Percentiles rank a stretch among this genome's conserved stretches.
These are phyloP conservation scores for Mycena sp. DNA, from an alignment of 1,284 basidiomycete genomes.

Conservation along the genomic window DNA sequence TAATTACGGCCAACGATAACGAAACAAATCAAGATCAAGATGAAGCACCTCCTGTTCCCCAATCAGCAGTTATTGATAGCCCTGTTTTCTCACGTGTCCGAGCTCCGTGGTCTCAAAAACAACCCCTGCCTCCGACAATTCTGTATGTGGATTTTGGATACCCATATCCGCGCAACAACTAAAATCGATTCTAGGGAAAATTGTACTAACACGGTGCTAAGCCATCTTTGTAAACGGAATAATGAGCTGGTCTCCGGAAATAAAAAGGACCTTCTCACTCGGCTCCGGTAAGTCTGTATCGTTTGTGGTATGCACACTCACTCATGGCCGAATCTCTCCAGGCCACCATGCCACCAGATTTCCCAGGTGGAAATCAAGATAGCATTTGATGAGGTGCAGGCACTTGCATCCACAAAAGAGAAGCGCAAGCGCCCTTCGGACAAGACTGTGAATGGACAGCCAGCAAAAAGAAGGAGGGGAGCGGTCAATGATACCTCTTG, in stretches of 20 bases:
- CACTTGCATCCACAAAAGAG: neutral
- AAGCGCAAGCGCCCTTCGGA: neutral
- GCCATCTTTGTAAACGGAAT: neutral
- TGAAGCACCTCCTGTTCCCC: too few relatives aligned
- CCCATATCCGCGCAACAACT: neutral
- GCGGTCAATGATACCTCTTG: neutral
- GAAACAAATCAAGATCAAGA: too few relatives aligned
- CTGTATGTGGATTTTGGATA: too few relatives aligned
- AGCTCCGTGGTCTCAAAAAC: too few relatives aligned
- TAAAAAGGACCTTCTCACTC: neutral
- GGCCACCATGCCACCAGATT: neutral
- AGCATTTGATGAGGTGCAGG: neutral
- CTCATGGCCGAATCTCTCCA: neutral
- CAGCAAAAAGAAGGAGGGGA: neutral
- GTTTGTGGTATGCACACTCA: neutral
- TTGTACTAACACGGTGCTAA: neutral
- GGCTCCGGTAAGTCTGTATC: neutral
- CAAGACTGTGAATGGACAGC: too few relatives aligned
- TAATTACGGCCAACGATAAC: too few relatives aligned
- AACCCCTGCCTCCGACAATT: too few relatives aligned
- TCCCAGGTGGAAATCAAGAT: neutral
- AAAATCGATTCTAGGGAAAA: neutral
- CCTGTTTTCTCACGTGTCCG: too few relatives aligned
- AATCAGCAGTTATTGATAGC: too few relatives aligned
- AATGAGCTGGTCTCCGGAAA: neutral